Conservation (phyloP, 805 yeast species). For the Pichia insulana region DNA sequence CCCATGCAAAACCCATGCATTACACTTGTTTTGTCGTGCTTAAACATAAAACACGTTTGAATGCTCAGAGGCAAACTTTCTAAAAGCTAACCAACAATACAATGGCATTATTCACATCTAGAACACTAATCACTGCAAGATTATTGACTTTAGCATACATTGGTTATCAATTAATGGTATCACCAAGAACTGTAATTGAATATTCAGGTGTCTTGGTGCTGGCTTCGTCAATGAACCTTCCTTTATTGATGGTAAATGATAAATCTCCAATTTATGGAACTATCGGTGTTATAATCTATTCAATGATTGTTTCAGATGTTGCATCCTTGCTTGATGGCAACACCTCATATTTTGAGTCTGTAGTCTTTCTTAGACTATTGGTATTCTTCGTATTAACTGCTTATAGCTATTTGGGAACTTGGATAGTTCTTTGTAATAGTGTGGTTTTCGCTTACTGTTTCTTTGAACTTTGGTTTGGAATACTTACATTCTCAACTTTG, state of each 20-base stretch:
- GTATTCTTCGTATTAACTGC: slow-evolving; percentile 42
- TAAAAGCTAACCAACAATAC: too few relatives aligned
- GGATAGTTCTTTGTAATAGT: slow-evolving; percentile 48
- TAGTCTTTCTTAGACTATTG: slow-evolving; percentile 50
- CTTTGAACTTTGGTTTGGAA: slow-evolving; percentile 62
- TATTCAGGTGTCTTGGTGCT: slow-evolving; percentile 23
- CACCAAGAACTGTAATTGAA: slow-evolving; percentile 23
- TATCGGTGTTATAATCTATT: slow-evolving; percentile 36
- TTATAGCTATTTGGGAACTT: slow-evolving; percentile 38
- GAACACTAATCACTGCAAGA: slow-evolving; percentile 17
- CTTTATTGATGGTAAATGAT: slow-evolving; percentile 25
- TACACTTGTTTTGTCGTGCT: too few relatives aligned
- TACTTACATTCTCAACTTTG: slow-evolving; percentile 50
- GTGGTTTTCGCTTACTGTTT: slow-evolving; percentile 52
- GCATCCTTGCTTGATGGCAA: slow-evolving; percentile 46
- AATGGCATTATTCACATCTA: slow-evolving; percentile 26
- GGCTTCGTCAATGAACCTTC: slow-evolving; percentile 26
- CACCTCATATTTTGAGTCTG: slow-evolving; percentile 42
- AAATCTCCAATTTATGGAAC: slow-evolving; percentile 35
- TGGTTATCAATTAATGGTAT: slow-evolving; percentile 18
- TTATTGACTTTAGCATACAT: slow-evolving; percentile 14
- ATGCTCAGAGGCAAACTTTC: too few relatives aligned
- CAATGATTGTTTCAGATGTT: slow-evolving; percentile 44
- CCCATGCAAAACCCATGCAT: too few relatives aligned
- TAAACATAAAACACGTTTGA: too few relatives aligned